Base-by-base conservation (phyloP, 2,329 filamentous ascomycete species). In the Scytalidium sp. region DNA sequence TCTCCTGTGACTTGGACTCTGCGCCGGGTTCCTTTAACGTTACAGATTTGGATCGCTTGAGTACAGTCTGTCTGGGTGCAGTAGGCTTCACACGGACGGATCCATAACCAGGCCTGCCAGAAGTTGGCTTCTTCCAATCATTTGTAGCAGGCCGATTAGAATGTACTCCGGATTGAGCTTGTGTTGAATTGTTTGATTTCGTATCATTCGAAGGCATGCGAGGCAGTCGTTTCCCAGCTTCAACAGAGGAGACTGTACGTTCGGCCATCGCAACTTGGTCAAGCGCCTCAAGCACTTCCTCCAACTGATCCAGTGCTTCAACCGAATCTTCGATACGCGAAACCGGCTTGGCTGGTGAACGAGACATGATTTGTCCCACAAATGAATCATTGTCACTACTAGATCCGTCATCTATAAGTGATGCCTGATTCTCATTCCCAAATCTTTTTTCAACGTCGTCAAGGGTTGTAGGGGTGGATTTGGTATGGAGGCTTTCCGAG, bases 271-370 rank as follows among this genome's bases (percentile, higher is more conserved):
- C 57, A 22, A 58, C 60, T 51, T 65, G 52, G 43, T 59, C 48
- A 11, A 65, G 41, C 43, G 63, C 62, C 56, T 85, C 81, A 9
- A 85, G 70, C 45, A 83, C 73, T 25, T 85, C 82, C 56, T 85
- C 81, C 15, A 85, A 70, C 52, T 73, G 71, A 59, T 85, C 83
- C 19, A 85, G 69, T 54, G 80, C 81, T 61, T 83, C 81, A 8
- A 85, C 68, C 2, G 81, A 84, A 60, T 85, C 82, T 60, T 85
- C 83, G 45, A 85, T 85, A 17, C 80, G 76, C 21, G 65, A 63
- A 27, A 68, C 55, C 22, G 61, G 59, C 44, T 68, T 67, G 40
- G 56, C 75, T 64, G 65, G 65, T 7, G 65, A 66, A 49, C 65
- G 61, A 42, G 64, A 57, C 36, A 53, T 68, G 11, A 71, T 67